Percentiles rank a stretch among this genome's conserved stretches.
These are phyloP conservation scores for Geosmithia flava DNA, from an alignment of 2,329 filamentous ascomycete genomes.

Conservation along the genomic window DNA sequence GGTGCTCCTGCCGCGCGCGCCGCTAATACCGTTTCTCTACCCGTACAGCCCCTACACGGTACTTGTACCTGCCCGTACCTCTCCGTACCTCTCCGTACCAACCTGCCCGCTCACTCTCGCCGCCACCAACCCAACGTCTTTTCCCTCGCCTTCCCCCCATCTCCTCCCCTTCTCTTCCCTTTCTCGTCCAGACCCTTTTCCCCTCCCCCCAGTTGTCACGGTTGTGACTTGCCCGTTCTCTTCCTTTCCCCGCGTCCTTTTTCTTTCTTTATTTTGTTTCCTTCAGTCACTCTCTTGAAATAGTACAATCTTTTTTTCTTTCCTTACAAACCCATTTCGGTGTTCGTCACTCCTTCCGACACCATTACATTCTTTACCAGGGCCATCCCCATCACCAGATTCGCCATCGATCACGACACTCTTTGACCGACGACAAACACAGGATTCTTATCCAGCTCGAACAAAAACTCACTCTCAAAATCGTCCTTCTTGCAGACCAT, in stretches of 20 bases:
- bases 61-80: neutral
- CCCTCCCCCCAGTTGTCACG: neutral
- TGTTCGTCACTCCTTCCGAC: constrained; percentile 40
- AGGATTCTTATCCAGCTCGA: neutral
- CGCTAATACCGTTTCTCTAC: neutral
- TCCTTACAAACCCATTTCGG: constrained; percentile 10
- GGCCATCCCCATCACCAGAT: neutral
- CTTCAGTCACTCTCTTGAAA: constrained; percentile 41
- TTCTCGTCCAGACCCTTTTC: neutral
- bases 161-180: neutral
- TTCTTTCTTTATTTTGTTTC: constrained; percentile 33
- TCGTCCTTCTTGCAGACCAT: neutral
- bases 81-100: no score
- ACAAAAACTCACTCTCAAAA: neutral
- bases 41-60: neutral
- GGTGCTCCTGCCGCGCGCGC: neutral
- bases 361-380: constrained; percentile 27
- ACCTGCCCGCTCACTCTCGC: no score
- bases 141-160: neutral
- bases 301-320: constrained; percentile 4
- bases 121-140: neutral
- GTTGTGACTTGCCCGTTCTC: constrained; percentile 6
- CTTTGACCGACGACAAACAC: neutral
- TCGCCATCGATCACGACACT: neutral
- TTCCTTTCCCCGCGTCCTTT: constrained; percentile 21